Conservation (phyloP, 495 filamentous ascomycete genomes). For the Massariosphaeria phaeospora region DNA sequence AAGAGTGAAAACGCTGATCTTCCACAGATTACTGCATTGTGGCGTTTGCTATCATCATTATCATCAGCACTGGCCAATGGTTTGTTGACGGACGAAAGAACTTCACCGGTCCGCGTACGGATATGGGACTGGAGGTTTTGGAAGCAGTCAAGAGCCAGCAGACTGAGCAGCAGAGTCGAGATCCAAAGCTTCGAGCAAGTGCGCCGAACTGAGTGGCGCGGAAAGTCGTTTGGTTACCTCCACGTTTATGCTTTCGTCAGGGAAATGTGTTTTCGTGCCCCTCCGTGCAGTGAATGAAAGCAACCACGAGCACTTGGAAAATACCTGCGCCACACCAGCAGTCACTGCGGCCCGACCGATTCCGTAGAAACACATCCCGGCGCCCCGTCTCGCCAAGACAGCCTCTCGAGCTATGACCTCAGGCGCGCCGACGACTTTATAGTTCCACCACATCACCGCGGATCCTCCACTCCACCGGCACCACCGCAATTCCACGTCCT, state of each 20-base stretch:
- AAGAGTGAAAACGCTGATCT: not conserved
- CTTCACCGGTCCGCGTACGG: constrained; percentile 57
- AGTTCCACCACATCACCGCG: no score
- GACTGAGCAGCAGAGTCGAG: not conserved
- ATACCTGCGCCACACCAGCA: no score
- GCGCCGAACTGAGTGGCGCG: not conserved
- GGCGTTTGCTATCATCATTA: constrained; percentile 62
- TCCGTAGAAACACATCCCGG: no score
- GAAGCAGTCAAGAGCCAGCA: constrained; percentile 22
- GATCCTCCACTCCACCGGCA: no score
- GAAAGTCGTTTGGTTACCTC: not conserved
- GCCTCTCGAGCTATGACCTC: no score
- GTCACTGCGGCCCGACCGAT: no score
- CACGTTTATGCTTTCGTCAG: not conserved
- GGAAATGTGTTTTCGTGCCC: no score
- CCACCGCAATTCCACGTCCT: no score
- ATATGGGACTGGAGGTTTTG: constrained; percentile 34
- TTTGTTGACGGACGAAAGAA: constrained; percentile 69
- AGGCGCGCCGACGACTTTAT: no score
- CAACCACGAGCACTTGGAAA: no score
- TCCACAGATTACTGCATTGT: constrained; percentile 55
- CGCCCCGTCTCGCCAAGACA: no score
- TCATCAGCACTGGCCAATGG: constrained; percentile 64
- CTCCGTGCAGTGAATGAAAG: no score
- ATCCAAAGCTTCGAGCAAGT: constrained; percentile 2